Evolutionary conservation across 768 basidiomycete species (phyloP).

Genomic region (Sporobolomyces phaffii): DNA sequence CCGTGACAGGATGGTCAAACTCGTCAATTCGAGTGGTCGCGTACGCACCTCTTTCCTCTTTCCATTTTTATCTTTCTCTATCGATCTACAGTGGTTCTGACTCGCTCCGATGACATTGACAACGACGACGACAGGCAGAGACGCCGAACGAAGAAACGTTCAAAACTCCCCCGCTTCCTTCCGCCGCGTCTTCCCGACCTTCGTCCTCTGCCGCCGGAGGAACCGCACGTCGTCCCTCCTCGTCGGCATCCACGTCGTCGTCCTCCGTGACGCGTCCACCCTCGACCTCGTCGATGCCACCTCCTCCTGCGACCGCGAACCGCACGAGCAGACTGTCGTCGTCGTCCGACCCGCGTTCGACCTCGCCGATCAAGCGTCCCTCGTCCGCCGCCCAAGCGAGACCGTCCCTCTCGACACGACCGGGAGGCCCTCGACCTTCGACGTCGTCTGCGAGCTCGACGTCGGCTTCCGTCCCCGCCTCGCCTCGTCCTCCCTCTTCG

Average conservation of each 20-base stretch:
- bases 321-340: background rate
- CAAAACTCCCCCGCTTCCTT: conserved; percentile 8
- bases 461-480: background rate
- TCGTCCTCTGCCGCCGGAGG: background rate
- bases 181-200: background rate
- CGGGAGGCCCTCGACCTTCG: no score
- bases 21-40: background rate
- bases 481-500: background rate
- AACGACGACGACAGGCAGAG: background rate
- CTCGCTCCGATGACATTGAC: no score
- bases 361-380: background rate
- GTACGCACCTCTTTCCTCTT: no score
- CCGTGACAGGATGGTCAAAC: conserved; percentile 71
- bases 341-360: background rate
- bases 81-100: no score
- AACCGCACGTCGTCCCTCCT: background rate
- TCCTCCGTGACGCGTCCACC: background rate
- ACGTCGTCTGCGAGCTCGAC: no score
- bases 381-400: no score
- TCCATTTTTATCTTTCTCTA: no score
- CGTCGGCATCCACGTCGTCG: background rate
- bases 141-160: background rate
- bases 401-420: background rate
- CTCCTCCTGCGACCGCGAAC: conserved; percentile 51
- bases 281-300: conserved; percentile 45